Percentiles rank a stretch among this genome's conserved stretches.
Evolutionary conservation across 768 basidiomycete species (phyloP).

Genomic region (Hypholoma fasciculare): DNA sequence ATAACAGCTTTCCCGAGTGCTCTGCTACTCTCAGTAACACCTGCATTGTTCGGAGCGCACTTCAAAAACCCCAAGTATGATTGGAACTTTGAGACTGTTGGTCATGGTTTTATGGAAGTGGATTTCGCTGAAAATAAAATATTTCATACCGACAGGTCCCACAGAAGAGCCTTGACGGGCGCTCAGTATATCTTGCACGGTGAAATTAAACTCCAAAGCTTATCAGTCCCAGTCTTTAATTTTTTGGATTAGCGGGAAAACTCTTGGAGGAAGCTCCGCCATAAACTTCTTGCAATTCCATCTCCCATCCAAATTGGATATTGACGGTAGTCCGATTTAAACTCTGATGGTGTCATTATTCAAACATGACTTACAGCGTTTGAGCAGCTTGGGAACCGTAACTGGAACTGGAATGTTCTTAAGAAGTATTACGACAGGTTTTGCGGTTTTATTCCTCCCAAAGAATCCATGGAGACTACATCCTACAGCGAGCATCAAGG

Average conservation of each 20-base stretch:
- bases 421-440: slow-evolving; percentile 35
- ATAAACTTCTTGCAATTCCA: slow-evolving; percentile 36
- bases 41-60: neutral
- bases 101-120: neutral
- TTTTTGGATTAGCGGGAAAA: neutral
- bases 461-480: neutral
- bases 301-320: neutral
- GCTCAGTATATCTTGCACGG: slow-evolving; percentile 27
- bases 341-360: slow-evolving; percentile 31
- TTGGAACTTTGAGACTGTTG: slow-evolving; percentile 33
- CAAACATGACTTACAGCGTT: slow-evolving; percentile 29
- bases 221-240: neutral
- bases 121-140: too few species aligned
- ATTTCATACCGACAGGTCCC: neutral
- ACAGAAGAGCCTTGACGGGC: slow-evolving; percentile 26
- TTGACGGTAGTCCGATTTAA: slow-evolving; percentile 4
- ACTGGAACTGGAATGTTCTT: slow-evolving; percentile 53
- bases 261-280: slow-evolving; percentile 41
- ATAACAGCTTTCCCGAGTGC: neutral
- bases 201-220: slow-evolving; percentile 4
- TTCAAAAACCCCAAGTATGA: slow-evolving; percentile 28
- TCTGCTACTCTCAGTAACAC: neutral
- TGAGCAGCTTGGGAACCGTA: slow-evolving; percentile 52
- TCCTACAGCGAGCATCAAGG: neutral
- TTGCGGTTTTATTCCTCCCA: slow-evolving; percentile 20